Evolutionary conservation across 352 stramenopile species (phyloP), one percentile per base, ranked within the genome.

Genomic region (Globisporangium barbulae): DNA sequence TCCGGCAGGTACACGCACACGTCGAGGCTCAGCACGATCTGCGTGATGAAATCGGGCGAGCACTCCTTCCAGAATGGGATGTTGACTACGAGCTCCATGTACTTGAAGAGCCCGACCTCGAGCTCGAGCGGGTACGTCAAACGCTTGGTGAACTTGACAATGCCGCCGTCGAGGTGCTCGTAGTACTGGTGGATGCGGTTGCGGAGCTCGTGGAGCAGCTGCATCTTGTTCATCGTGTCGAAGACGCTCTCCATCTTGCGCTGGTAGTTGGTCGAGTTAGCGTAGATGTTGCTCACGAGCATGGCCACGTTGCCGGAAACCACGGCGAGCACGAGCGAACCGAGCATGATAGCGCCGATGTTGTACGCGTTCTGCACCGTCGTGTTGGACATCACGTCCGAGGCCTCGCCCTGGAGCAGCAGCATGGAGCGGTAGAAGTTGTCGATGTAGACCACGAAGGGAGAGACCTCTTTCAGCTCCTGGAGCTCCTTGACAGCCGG

Each of bases 1-100:
- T 93, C 85, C 3, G 83, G 81, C 12, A 91, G 63, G 61, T 90
- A 93, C 15, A 93, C 71, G 42, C 79, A 76, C 12, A 88, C 79
- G 28, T 79, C 69, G 12, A 93, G 59, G 17, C 67, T 63, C 30
- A 86, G 31, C 59, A 90, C 71, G 4, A 92, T 59, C 52, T 88
- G 79, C 65, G 86, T 88, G 56, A 88, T 71, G 64, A 94, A 88
- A 48, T 92, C 80, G 0, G 78, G 71, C 0, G 68, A 75, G 17
- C 72, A 78, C 10, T 88, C 74, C 37, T 69, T 65, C 72, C 79
- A 89, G 52, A 88, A 82, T 2, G 83, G 79, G 9, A 85, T 68
- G 62, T 79, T 69, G 70, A 85, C 83, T 31, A 87, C 71, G 9
- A 89, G 52, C 54, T 89, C 72, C 70, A 85, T 84, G 61, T 87